Base-by-base conservation (phyloP, 1,139 yeast genomes). In the Wickerhamomyces sp. region DNA sequence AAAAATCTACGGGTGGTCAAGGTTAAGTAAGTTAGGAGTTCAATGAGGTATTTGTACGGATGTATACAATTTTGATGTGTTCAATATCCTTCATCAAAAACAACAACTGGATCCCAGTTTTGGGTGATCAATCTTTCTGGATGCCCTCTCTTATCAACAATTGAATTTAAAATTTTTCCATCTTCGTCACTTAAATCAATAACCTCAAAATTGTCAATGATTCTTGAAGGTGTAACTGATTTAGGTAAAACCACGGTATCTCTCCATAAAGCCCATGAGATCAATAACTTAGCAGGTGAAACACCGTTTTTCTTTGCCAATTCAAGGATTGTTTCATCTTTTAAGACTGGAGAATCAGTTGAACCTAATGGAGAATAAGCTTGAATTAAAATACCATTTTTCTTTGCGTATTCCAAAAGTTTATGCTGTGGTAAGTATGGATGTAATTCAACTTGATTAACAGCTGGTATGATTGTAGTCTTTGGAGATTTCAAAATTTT, bases 301-400 rank as follows among this genome's bases (percentile, higher is more conserved):
- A 73, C 79, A 30, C 65, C 61, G 61, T 81, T 71, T 58, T 78
- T 79, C 49, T 75, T 64, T 42, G 89, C 88, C 48, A 86, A 61
- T 36, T 34, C 9, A 3, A 9, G 5, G 13, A 46, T 45, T 31
- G 39, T 39, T 26, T 42, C 45, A 40, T 69, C 65, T n/a, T 60
- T 53, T 15, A 85, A 66, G 4, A 66, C 64, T 43, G 71, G 69
- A 54, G 87, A 80, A 48, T 79, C 79, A 15, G 76, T 69, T 37
- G 88, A 79, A n/a, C 91, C 94, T 55, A 87, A 75, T 44, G 95
- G 95, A 39, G 89, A 81, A 65, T 84, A 88, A 34, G 93, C 93
- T 61, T 84, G 86, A 44, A 83, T 61, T 26, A 75, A 60, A 52
- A 87, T 84, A 33, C 72, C 73, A 53, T 85, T 69, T 29, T 69